Conservation (phyloP, 2,329 filamentous ascomycete species). For the Venturia asperata region DNA sequence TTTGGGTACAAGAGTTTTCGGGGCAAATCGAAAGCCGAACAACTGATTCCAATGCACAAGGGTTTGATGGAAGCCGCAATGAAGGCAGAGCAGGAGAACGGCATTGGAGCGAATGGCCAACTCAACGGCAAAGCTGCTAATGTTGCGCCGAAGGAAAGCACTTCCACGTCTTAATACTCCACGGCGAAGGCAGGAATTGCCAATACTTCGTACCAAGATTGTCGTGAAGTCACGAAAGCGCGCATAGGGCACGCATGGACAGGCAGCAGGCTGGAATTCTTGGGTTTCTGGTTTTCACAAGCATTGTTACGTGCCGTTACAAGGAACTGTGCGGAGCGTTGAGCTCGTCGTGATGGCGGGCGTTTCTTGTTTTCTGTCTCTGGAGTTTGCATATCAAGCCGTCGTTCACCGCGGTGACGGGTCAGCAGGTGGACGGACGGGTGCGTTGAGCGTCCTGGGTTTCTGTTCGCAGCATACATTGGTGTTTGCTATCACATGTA, state of each 20-base stretch:
- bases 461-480: not conserved
- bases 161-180: not conserved
- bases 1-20: slow-evolving; percentile 18
- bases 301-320: slow-evolving; percentile 2
- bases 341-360: not conserved
- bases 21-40: not conserved
- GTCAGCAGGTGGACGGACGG: not conserved
- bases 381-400: slow-evolving; percentile 9
- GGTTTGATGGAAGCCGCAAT: not conserved
- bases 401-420: not conserved
- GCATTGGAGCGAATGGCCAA: not conserved
- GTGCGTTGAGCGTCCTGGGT: slow-evolving; percentile 3
- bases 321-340: not conserved
- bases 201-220: not conserved
- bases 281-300: not conserved
- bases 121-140: not conserved
- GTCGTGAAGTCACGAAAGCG: not conserved
- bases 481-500: not conserved
- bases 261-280: not conserved
- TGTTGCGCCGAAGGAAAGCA: not conserved
- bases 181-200: not conserved
- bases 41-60: slow-evolving; percentile 9
- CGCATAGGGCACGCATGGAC: slow-evolving; percentile 2
- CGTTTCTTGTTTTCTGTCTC: not conserved
- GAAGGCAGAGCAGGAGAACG: slow-evolving; percentile 2